Percentiles rank a stretch among this genome's conserved stretches.
Conservation (phyloP, 1,139 yeast genomes). For the Meyerozyma elateridarum region DNA sequence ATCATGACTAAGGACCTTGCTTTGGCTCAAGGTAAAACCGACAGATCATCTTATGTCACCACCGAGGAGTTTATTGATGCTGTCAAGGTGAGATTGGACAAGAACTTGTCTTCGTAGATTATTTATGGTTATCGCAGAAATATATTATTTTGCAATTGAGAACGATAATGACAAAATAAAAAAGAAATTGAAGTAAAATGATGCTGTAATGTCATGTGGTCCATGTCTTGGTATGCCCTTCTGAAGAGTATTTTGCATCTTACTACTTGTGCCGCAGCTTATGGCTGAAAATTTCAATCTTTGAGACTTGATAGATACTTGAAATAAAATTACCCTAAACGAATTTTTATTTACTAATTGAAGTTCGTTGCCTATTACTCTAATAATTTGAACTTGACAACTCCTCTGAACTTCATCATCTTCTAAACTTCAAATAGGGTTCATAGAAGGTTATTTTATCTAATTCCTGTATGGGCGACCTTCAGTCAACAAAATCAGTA, state of each 20-base stretch:
- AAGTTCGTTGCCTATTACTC: neutral
- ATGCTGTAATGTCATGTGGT: too few relatives aligned
- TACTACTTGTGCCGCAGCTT: too few relatives aligned
- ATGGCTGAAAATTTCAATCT: too few relatives aligned
- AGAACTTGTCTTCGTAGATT: constrained; percentile 7
- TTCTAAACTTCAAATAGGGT: constrained; percentile 1
- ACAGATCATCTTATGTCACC: constrained; percentile 73
- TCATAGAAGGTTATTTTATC: neutral
- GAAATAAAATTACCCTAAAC: too few relatives aligned
- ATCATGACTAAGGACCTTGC: constrained; percentile 97
- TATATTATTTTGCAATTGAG: too few relatives aligned
- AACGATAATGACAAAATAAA: too few relatives aligned
- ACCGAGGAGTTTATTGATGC: constrained; percentile 90
- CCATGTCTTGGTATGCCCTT: too few relatives aligned
- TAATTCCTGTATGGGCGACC: neutral
- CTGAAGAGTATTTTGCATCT: too few relatives aligned
- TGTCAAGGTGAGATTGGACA: constrained; percentile 44
- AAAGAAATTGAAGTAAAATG: too few relatives aligned
- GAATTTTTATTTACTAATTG: neutral
- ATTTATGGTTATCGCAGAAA: too few relatives aligned
- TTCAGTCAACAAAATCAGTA: constrained; percentile 2
- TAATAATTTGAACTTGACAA: neutral
- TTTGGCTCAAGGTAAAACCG: constrained; percentile 79
- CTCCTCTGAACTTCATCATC: neutral
- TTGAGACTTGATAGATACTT: too few relatives aligned